These are phyloP conservation scores for Ogataea saltuana DNA, from an alignment of 805 yeast genomes.

Conservation along the genomic window DNA sequence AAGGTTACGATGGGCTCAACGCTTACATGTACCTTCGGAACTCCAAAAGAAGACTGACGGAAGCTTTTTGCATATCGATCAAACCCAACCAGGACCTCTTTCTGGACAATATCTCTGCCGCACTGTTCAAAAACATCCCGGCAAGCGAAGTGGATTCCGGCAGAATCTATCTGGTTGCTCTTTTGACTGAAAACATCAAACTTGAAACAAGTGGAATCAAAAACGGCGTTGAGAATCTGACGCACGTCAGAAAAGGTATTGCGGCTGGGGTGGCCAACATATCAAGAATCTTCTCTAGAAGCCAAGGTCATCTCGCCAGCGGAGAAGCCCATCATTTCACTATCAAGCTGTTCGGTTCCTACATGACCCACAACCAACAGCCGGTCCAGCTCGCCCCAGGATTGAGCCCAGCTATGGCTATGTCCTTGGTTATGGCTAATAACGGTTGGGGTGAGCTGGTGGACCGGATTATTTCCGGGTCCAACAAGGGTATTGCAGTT, in stretches of 20 bases:
- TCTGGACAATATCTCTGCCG: constrained; percentile 73
- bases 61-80: constrained; percentile 73
- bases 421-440: constrained; percentile 42
- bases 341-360: constrained; percentile 72
- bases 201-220: constrained; percentile 33
- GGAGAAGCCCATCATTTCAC: constrained; percentile 72
- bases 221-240: constrained; percentile 25
- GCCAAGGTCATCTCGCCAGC: constrained; percentile 56
- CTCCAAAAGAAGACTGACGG: constrained; percentile 64
- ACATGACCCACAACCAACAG: constrained; percentile 43
- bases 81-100: constrained; percentile 56
- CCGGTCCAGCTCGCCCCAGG: constrained; percentile 30
- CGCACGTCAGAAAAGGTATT: constrained; percentile 67
- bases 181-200: constrained; percentile 68
- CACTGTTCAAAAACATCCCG: constrained; percentile 76
- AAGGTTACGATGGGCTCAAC: constrained; percentile 68
- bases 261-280: constrained; percentile 90
- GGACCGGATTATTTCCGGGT: constrained; percentile 74
- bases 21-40: constrained; percentile 74
- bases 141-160: constrained; percentile 57
- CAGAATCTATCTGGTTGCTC: constrained; percentile 73
- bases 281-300: constrained; percentile 70
- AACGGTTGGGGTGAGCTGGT: constrained; percentile 90
- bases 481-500: constrained; percentile 73
- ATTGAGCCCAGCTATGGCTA: constrained; percentile 38